Conservation (phyloP, 495 filamentous ascomycete genomes). For the Poronia punctata region DNA sequence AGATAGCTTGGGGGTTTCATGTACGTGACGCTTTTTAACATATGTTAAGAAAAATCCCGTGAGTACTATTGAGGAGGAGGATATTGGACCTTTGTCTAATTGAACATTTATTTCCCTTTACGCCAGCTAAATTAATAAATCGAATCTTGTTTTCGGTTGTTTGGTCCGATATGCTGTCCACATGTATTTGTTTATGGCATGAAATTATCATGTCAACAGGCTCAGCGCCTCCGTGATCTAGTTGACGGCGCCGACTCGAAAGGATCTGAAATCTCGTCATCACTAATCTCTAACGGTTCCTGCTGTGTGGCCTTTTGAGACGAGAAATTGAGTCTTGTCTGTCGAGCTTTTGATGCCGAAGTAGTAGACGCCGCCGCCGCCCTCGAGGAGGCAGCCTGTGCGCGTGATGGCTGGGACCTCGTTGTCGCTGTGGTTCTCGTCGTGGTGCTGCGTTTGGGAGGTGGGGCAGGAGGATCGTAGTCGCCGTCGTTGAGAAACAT, state of each 20-base stretch:
- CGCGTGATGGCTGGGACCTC: constrained; percentile 44
- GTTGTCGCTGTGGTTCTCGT: constrained; percentile 24
- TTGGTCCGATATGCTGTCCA: too few relatives aligned
- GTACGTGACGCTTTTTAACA: too few relatives aligned
- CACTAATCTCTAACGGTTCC: constrained; percentile 53
- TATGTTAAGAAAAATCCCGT: too few relatives aligned
- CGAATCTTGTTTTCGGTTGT: too few relatives aligned
- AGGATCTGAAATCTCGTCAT: constrained; percentile 74
- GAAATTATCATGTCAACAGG: too few relatives aligned
- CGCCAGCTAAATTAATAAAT: too few relatives aligned
- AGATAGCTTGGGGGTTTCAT: too few relatives aligned
- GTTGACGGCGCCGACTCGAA: constrained; percentile 55
- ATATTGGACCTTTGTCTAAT: too few relatives aligned
- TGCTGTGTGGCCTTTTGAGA: constrained; percentile 40
- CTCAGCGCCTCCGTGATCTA: constrained; percentile 21
- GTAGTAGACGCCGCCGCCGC: constrained; percentile 28
- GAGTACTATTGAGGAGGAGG: too few relatives aligned
- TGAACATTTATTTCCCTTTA: too few relatives aligned
- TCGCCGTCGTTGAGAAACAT: constrained; percentile 59
- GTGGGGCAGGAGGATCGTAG: constrained; percentile 36
- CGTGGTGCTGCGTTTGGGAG: constrained; percentile 28
- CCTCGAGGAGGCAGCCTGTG: constrained; percentile 47
- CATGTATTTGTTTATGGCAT: too few relatives aligned
- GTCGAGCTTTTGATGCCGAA: constrained; percentile 34
- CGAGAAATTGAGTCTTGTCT: constrained; percentile 71